Conservation (phyloP, 2,329 filamentous ascomycete genomes). For the Coniochaeta hoffmannii region DNA sequence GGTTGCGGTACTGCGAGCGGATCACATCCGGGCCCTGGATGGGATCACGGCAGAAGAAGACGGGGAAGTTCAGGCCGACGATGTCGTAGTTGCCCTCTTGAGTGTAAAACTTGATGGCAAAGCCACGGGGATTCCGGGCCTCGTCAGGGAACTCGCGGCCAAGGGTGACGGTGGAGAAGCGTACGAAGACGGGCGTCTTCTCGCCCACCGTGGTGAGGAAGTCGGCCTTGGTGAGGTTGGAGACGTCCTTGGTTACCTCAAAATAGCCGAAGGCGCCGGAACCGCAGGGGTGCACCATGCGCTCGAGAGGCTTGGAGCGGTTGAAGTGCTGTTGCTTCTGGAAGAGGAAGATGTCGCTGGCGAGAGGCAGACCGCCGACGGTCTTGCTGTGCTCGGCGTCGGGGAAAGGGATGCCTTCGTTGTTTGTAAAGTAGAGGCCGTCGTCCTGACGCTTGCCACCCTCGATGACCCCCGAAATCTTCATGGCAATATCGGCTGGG, state of each 20-base stretch:
- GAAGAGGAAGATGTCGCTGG: slow-evolving; percentile 42
- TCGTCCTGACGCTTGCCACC: slow-evolving; percentile 41
- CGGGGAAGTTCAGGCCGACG: slow-evolving; percentile 38
- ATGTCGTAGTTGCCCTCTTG: slow-evolving; percentile 55
- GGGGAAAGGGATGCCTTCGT: slow-evolving; percentile 43
- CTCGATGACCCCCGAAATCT: slow-evolving; percentile 36
- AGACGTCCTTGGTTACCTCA: slow-evolving; percentile 54
- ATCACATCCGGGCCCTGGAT: slow-evolving; percentile 39
- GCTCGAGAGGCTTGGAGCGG: slow-evolving; percentile 43
- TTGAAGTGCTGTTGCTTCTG: slow-evolving; percentile 51
- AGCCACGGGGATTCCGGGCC: slow-evolving; percentile 52
- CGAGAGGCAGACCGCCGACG: slow-evolving; percentile 41
- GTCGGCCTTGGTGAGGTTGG: slow-evolving; percentile 50
- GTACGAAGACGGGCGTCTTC: slow-evolving; percentile 57
- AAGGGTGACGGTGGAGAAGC: slow-evolving; percentile 71
- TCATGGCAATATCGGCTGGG: slow-evolving; percentile 41
- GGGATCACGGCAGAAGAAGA: slow-evolving; percentile 42
- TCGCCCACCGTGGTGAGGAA: slow-evolving; percentile 10
- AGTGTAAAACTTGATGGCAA: slow-evolving; percentile 63
- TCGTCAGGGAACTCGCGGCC: slow-evolving; percentile 73
- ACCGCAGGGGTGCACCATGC: slow-evolving; percentile 21
- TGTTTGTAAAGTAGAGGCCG: slow-evolving; percentile 44
- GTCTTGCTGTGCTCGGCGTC: slow-evolving; percentile 44
- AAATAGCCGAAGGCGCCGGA: slow-evolving; percentile 39
- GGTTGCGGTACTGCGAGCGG: slow-evolving; percentile 36